Conservation (phyloP, 179 eudicot genomes). For the Pouteria campechiana region DNA sequence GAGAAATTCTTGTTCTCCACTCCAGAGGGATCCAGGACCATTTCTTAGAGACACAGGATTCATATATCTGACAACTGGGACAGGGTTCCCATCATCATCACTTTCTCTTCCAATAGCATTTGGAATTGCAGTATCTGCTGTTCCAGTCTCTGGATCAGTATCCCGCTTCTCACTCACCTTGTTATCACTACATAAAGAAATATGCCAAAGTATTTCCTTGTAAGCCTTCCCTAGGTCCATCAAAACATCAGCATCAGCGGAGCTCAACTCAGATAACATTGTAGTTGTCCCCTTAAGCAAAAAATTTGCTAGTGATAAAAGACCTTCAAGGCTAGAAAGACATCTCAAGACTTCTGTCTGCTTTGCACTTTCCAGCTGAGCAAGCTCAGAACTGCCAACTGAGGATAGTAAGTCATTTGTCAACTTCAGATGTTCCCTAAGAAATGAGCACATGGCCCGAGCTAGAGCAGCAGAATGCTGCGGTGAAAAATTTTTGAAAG, state of each 20-base stretch:
- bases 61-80: slow-evolving; percentile 67
- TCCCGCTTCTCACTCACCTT: slow-evolving; percentile 67
- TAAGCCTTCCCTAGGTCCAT: slow-evolving; percentile 81
- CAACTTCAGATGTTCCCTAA: slow-evolving; percentile 64
- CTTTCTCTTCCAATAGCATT: slow-evolving; percentile 76
- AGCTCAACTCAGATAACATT: slow-evolving; percentile 75
- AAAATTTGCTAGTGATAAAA: slow-evolving; percentile 64
- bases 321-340: slow-evolving; percentile 74
- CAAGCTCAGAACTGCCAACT: slow-evolving; percentile 45
- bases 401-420: slow-evolving; percentile 53
- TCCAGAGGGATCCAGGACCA: slow-evolving; percentile 73
- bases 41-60: slow-evolving; percentile 65
- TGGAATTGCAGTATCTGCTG: slow-evolving; percentile 41
- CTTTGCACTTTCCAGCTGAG: slow-evolving; percentile 51
- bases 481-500: slow-evolving; percentile 89
- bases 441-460: slow-evolving; percentile 70
- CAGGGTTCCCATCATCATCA: slow-evolving; percentile 68
- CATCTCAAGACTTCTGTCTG: slow-evolving; percentile 55
- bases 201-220: slow-evolving; percentile 85
- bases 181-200: slow-evolving; percentile 63
- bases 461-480: slow-evolving; percentile 91
- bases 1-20: slow-evolving; percentile 71
- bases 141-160: slow-evolving; percentile 50
- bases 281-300: slow-evolving; percentile 79
- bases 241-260: slow-evolving; percentile 91